Conservation (phyloP, 177 flowering plant genomes). For the Telopea speciosissima region DNA sequence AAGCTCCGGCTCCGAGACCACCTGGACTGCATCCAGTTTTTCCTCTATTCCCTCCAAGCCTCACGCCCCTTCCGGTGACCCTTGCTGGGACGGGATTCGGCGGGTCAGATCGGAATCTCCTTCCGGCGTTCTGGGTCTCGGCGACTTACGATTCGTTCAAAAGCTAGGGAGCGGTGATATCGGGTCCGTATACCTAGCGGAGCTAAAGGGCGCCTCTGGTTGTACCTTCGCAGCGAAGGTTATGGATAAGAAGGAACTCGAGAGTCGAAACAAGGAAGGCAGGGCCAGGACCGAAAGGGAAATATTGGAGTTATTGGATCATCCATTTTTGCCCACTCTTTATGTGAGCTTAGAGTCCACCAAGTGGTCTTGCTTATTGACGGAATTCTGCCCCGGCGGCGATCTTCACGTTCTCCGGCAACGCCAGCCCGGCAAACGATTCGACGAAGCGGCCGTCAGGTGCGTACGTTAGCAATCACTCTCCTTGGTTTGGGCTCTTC, state of each 20-base stretch:
- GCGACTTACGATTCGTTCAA: conserved; percentile 55
- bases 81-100: conserved; percentile 32
- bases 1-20: conserved; percentile 54
- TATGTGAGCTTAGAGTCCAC: conserved; percentile 56
- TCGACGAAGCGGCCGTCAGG: conserved; percentile 66
- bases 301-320: conserved; percentile 70
- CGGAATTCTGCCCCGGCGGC: conserved; percentile 98
- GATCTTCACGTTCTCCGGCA: conserved; percentile 93
- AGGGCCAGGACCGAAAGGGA: conserved; percentile 79
- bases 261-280: conserved; percentile 60
- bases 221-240: conserved; percentile 66
- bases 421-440: conserved; percentile 63
- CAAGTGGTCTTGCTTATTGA: conserved; percentile 62
- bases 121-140: conserved; percentile 25
- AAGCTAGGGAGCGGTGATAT: conserved; percentile 90
- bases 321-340: conserved; percentile 81
- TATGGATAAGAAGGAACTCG: conserved; percentile 83
- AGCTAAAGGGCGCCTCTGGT: conserved; percentile 35
- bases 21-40: conserved; percentile 33
- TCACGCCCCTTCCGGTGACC: conserved; percentile 27
- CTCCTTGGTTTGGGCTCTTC: too few relatives aligned
- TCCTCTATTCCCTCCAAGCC: conserved; percentile 26
- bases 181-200: conserved; percentile 72
- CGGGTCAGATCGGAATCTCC: conserved; percentile 28
- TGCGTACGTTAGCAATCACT: conserved; percentile 21